Conservation (phyloP, 73 alveolate species). For the Uronychia binucleata region DNA sequence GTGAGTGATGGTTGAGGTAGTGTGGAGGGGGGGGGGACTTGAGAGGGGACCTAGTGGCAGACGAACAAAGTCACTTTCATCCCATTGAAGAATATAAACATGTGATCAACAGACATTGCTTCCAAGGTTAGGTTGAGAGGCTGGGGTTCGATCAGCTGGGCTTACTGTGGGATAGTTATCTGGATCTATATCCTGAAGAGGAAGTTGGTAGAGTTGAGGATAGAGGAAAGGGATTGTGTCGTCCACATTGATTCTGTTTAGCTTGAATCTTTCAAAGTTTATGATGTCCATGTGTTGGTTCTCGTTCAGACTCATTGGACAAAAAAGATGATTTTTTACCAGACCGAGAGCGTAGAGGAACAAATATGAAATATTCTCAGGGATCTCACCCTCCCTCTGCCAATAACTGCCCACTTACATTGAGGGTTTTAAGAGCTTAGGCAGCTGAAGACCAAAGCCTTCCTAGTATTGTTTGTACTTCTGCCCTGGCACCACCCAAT, state of each 20-base stretch:
- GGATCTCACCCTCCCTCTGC: no score
- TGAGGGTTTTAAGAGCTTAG: not conserved
- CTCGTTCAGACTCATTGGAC: constrained; percentile 17
- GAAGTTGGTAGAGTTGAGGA: constrained; percentile 57
- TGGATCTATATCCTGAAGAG: no score
- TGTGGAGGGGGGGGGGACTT: no score
- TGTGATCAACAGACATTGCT: no score
- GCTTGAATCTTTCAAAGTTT: constrained; percentile 37
- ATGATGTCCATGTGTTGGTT: constrained; percentile 52
- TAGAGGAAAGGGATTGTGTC: constrained; percentile 69
- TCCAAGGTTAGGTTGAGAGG: no score
- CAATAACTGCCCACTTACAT: not conserved
- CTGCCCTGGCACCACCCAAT: not conserved
- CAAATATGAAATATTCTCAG: not conserved
- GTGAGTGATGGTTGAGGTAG: no score
- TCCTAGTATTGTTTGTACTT: not conserved
- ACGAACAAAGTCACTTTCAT: no score
- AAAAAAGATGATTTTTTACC: constrained; percentile 14
- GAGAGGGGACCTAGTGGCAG: no score
- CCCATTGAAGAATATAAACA: no score
- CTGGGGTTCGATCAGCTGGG: no score
- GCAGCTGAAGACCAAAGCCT: not conserved
- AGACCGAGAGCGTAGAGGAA: not conserved
- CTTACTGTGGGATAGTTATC: no score
- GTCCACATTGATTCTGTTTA: constrained; percentile 65